phyloP scores from a whole-genome alignment of 257 asterid genomes.

The Fraxinus anomala region DNA sequence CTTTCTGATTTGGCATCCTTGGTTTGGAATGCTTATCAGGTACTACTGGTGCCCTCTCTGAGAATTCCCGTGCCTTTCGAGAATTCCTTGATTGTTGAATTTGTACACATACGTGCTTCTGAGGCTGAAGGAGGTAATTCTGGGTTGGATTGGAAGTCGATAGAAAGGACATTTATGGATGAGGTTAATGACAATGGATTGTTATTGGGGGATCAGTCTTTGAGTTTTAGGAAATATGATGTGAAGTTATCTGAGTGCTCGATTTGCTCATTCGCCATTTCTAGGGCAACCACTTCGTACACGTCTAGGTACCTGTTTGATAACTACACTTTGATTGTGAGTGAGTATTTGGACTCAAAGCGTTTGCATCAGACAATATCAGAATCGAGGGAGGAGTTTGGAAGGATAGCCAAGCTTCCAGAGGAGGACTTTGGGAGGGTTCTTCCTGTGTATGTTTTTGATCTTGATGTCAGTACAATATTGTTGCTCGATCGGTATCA shows the following conservation, averaged over 20 bases:
- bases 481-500: slow-evolving; percentile 87
- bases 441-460: slow-evolving; percentile 82
- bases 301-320: slow-evolving; percentile 95
- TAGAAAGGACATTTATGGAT: slow-evolving; percentile 66
- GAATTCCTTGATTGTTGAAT: slow-evolving; percentile 61
- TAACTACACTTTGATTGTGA: slow-evolving; percentile 87
- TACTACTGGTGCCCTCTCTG: slow-evolving; percentile 82
- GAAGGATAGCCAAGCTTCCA: slow-evolving; percentile 59
- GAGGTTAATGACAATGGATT: slow-evolving; percentile 62
- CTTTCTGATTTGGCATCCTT: slow-evolving; percentile 81
- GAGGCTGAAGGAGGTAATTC: slow-evolving; percentile 34
- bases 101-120: slow-evolving; percentile 60
- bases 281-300: slow-evolving; percentile 80
- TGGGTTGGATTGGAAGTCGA: slow-evolving; percentile 72
- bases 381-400: slow-evolving; percentile 69
- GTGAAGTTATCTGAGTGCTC: slow-evolving; percentile 67
- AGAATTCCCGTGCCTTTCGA: slow-evolving; percentile 83
- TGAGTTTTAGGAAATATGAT: slow-evolving; percentile 75
- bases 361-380: slow-evolving; percentile 74
- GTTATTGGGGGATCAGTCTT: slow-evolving; percentile 67
- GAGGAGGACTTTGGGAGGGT: slow-evolving; percentile 81
- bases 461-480: slow-evolving; percentile 61
- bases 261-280: slow-evolving; percentile 77
- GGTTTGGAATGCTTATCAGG: slow-evolving; percentile 97
- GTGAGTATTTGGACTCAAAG: slow-evolving; percentile 90